Evolutionary conservation across 2,329 filamentous ascomycete genomes (phyloP).

Genomic region (Sporothrix pallida): DNA sequence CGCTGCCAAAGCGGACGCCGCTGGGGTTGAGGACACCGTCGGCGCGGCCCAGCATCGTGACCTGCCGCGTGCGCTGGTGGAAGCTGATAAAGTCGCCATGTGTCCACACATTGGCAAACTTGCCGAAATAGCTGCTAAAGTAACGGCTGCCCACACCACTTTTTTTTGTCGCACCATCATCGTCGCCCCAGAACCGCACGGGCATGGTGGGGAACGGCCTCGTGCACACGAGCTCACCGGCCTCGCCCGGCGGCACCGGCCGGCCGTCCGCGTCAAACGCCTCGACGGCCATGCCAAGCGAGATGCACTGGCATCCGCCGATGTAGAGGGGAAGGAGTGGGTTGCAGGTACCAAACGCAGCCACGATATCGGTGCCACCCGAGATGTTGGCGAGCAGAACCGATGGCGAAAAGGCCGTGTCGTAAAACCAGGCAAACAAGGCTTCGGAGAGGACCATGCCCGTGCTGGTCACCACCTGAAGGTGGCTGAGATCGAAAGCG

Average conservation of each 20-base stretch:
- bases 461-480: not conserved
- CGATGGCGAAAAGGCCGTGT: not conserved
- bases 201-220: constrained; percentile 16
- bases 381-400: constrained; percentile 18
- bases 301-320: constrained; percentile 21
- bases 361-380: constrained; percentile 18
- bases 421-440: not conserved
- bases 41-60: constrained; percentile 19
- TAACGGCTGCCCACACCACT: not conserved
- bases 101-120: constrained; percentile 2
- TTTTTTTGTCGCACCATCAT: not conserved
- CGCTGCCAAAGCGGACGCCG: constrained; percentile 21
- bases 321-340: not conserved
- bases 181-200: constrained; percentile 17
- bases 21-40: constrained; percentile 18
- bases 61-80: constrained; percentile 3
- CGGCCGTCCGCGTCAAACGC: constrained; percentile 11
- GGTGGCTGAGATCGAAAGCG: not conserved
- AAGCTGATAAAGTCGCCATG: constrained; percentile 22
- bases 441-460: not conserved
- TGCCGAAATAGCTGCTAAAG: not conserved
- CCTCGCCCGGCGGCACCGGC: constrained; percentile 8
- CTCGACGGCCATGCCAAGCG: constrained; percentile 18
- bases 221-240: constrained; percentile 18
- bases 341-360: constrained; percentile 20